Conservation (phyloP, 2,329 filamentous ascomycete genomes). For the Colletotrichum lupini region DNA sequence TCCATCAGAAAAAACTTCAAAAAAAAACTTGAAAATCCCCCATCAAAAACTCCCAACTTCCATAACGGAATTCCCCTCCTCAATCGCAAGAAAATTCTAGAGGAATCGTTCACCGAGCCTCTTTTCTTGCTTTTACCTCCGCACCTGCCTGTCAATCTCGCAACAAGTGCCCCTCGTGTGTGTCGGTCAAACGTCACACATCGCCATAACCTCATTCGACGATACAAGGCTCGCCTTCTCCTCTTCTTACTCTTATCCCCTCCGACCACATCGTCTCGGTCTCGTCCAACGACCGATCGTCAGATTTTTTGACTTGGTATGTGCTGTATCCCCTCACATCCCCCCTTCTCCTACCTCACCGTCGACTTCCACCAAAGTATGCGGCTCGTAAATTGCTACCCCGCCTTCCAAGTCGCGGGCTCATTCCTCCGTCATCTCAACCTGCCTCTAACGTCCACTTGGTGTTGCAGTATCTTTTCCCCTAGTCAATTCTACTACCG, state of each 20-base stretch:
- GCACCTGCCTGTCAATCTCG: constrained; percentile 35
- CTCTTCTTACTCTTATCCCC: constrained; percentile 17
- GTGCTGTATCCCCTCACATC: constrained; percentile 7
- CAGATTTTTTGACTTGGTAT: constrained; percentile 34
- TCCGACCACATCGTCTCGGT: constrained; percentile 18
- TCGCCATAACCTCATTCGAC: constrained; percentile 23
- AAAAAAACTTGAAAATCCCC: constrained; percentile 70
- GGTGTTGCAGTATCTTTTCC: constrained; percentile 30
- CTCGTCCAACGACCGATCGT: constrained; percentile 27
- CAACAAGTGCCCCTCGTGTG: constrained; percentile 33
- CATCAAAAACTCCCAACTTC: constrained; percentile 45
- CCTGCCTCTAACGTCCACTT: constrained; percentile 3
- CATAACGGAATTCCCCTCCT: constrained; percentile 36
- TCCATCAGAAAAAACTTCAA: constrained; percentile 61
- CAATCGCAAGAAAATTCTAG: constrained; percentile 31
- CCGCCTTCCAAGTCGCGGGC: not conserved
- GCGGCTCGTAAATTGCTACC: constrained; percentile 5
- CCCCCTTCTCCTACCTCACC: not conserved
- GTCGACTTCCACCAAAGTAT: not conserved
- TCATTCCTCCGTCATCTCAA: not conserved
- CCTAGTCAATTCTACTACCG: constrained; percentile 36
- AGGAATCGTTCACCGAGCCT: constrained; percentile 17
- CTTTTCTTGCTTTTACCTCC: constrained; percentile 33
- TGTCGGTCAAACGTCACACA: constrained; percentile 37
- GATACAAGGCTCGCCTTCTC: constrained; percentile 24